Evolutionary conservation across 2,329 filamentous ascomycete genomes (phyloP).

Genomic region (Claviceps pusilla): DNA sequence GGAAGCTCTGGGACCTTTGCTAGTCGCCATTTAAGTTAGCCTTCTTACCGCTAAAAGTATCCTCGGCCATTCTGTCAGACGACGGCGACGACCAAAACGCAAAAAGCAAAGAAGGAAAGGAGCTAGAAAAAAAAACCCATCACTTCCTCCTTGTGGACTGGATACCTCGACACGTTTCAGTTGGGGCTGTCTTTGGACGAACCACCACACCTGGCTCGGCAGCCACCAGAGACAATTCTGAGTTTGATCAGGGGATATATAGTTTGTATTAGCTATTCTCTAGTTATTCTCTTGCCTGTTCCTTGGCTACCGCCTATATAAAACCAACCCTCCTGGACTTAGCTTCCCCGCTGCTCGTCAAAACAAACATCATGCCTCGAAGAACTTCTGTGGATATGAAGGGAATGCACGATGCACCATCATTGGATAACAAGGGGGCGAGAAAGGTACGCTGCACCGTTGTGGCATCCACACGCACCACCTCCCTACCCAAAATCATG

Average conservation of each 20-base stretch:
- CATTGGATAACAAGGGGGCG: neutral
- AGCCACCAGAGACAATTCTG: neutral
- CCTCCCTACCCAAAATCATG: too few species aligned
- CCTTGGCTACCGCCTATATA: neutral
- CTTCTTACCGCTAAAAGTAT: neutral
- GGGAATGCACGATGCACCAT: neutral
- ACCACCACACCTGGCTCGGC: neutral
- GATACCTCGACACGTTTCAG: neutral
- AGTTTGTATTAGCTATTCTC: too few species aligned
- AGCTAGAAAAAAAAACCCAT: neutral
- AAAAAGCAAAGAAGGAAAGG: neutral
- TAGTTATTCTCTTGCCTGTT: neutral
- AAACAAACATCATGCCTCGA: neutral
- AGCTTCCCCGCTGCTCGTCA: too few species aligned
- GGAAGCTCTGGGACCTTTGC: neutral
- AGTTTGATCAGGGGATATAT: neutral
- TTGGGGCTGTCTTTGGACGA: neutral
- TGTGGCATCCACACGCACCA: neutral
- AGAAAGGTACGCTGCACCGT: neutral
- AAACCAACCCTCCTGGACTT: neutral
- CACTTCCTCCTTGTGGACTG: neutral
- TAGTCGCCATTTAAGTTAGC: neutral
- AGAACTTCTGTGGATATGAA: neutral
- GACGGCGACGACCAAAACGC: neutral
- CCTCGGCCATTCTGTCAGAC: neutral